Base-by-base conservation (phyloP, 768 basidiomycete genomes). In the Psilocybe subaeruginosa region DNA sequence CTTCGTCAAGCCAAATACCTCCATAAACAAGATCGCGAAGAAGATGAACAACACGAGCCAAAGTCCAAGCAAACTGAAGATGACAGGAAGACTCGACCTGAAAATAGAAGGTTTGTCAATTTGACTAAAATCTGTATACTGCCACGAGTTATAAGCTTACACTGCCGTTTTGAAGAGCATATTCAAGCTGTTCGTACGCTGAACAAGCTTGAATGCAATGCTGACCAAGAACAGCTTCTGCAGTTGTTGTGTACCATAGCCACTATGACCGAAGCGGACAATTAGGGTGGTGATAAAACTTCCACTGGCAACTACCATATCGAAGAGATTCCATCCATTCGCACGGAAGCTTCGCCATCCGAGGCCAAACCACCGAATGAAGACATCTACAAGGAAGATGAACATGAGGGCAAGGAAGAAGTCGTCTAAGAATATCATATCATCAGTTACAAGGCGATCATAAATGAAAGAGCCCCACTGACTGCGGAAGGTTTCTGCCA, bases 141-240 rank as follows among this genome's bases (percentile, higher is more conserved):
- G 33, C 71, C 11, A n/a, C 47, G 6, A 81, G 5, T 11, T 11
- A 8, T 35, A 31, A 27, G 41, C 95, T 54, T 80, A 97, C 94
- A 92, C 85, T 4, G 93, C 92, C 16, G 95, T 97, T 78, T 98
- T 98, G 84, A 98, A 98, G 16, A 99, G 80, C 77, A 96, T 93
- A 69, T 98, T 98, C 63, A 99, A 78, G 63, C 86, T 87, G 69
- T 93, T 88, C 61, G 89, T 90, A 45, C 91, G 83, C 69, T 98
- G 93, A 0, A 97, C 92, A 9, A 99, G 85, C 73, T 99, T 99
- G 83, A 98, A 90, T 0, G 93, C 89, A 60, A 98, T 93, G 67
- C 89, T 87, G 68, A 96, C 95, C 30, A 99, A 82, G 76, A 99
- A 99, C 8, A 98, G 80, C 74, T 95, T 94, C 68, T 95, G 91